Evolutionary conservation across 2,329 filamentous ascomycete species (phyloP).

Genomic region (Paraphaeosphaeria sporulosa): DNA sequence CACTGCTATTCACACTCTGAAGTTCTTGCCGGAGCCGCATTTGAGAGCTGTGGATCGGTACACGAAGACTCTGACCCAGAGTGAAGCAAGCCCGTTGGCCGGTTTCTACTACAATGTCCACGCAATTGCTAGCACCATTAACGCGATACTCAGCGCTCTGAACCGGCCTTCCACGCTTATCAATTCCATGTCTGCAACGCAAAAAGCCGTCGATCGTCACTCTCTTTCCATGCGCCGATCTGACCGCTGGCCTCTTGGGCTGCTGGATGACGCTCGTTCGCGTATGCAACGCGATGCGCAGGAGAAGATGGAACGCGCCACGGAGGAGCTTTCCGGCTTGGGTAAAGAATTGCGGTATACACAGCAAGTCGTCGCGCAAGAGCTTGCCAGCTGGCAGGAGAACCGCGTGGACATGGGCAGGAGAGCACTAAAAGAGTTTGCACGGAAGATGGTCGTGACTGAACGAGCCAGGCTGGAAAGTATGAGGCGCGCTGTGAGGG

Average conservation of each 20-base stretch:
- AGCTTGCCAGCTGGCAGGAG: slow-evolving; percentile 94
- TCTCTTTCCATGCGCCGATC: slow-evolving; percentile 76
- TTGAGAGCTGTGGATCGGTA: slow-evolving; percentile 76
- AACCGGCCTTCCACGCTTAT: slow-evolving; percentile 82
- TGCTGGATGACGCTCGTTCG: slow-evolving; percentile 87
- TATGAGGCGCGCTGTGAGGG: slow-evolving; percentile 79
- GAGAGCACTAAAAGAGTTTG: slow-evolving; percentile 77
- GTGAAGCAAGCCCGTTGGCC: slow-evolving; percentile 75
- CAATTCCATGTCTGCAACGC: slow-evolving; percentile 74
- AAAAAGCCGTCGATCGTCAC: slow-evolving; percentile 79
- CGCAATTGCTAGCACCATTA: slow-evolving; percentile 83
- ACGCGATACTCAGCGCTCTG: slow-evolving; percentile 80
- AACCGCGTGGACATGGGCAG: slow-evolving; percentile 80
- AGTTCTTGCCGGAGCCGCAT: slow-evolving; percentile 74
- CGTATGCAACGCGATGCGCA: slow-evolving; percentile 84
- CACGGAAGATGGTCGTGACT: slow-evolving; percentile 77
- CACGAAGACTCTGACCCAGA: slow-evolving; percentile 68
- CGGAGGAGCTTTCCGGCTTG: slow-evolving; percentile 75
- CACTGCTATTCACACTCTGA: slow-evolving; percentile 60
- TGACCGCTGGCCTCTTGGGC: slow-evolving; percentile 78
- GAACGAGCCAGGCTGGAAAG: slow-evolving; percentile 82
- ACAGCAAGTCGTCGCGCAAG: slow-evolving; percentile 89
- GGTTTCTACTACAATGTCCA: slow-evolving; percentile 78
- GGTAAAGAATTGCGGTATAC: slow-evolving; percentile 87
- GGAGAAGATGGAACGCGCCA: slow-evolving; percentile 75